Evolutionary conservation across 768 basidiomycete species (phyloP), one percentile per base, ranked within the genome.

Genomic region (Coprinopsis sp.): DNA sequence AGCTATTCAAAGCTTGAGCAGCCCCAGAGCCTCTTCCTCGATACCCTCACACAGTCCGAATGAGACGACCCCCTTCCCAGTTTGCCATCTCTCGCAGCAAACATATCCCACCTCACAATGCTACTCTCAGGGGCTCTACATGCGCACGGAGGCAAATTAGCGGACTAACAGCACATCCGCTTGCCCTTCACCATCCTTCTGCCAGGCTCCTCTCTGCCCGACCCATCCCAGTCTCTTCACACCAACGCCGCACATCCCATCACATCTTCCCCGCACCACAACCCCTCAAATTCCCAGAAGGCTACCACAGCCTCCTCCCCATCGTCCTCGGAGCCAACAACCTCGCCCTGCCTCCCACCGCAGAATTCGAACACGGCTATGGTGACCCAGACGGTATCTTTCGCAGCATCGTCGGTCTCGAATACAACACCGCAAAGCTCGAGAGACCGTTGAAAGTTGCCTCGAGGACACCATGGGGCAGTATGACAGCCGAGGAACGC

Each of bases 281-380:
- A 21, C 58, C 61, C 11, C 55, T 62, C 27, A 43, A 37, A 27
- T 52, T 59, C 27, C 58, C 62, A 16, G 38, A 31, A 8, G 59
- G 59, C n/a, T 50, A 62, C 33, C 47, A 49, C 36, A 59, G 54
- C 47, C 46, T 64, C 12, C 52, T 61, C n/a, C 60, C 62, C 3
- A 38, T 61, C 1, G 54, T 64, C 13, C 51, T 55, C 29, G 53
- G 54, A n/a, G 61, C 55, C 38, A 64, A 59, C 53, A 64, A 64
- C 47, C 59, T 64, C 28, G 52, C 60, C 33, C 43, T 64, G 5
- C 58, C 60, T 4, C 52, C 48, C 21, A 33, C 27, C 4, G 40
- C 27, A 5, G 40, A 42, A 30, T 42, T 42, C 18, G 44, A 11
- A 52, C 54, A 36, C 58, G 56, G 51, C 50, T 48, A 37, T 47